Conservation (phyloP, 306 rosid genomes). For the Cucurbita ficifolia region DNA sequence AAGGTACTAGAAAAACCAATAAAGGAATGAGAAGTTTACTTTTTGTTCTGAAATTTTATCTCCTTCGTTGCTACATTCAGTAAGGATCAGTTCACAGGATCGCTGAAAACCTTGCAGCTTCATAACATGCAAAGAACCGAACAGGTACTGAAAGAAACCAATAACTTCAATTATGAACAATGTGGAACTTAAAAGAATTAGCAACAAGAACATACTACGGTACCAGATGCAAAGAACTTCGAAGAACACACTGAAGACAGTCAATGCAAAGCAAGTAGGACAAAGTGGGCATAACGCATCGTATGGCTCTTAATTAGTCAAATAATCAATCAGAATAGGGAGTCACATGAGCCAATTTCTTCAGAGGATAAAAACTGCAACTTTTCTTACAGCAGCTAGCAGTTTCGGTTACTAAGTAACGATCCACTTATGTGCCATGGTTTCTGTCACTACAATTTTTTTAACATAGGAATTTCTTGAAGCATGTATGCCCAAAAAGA, state of each 20-base stretch:
- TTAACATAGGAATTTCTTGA: not conserved
- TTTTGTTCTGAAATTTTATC: conserved; percentile 34
- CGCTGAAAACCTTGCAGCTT: conserved; percentile 47
- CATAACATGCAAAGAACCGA: conserved; percentile 47
- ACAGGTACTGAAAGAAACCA: conserved; percentile 53
- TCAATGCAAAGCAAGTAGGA: not conserved
- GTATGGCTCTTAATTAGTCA: not conserved
- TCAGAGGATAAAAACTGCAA: not conserved
- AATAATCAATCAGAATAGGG: not conserved
- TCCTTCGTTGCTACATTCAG: conserved; percentile 34
- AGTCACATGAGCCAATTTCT: not conserved
- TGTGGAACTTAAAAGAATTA: not conserved
- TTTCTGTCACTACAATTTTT: not conserved
- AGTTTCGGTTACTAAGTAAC: not conserved
- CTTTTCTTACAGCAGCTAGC: not conserved
- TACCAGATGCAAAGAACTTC: not conserved
- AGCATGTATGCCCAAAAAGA: not conserved
- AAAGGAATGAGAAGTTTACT: conserved; percentile 20
- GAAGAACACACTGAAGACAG: not conserved
- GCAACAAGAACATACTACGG: not conserved
- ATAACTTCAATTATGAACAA: not conserved
- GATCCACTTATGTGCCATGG: not conserved
- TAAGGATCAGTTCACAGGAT: conserved; percentile 59
- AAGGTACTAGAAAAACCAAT: not conserved
- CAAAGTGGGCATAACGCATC: not conserved